These are phyloP conservation scores for Leccinum truebloodii DNA, from an alignment of 768 basidiomycete genomes.

Conservation along the genomic window DNA sequence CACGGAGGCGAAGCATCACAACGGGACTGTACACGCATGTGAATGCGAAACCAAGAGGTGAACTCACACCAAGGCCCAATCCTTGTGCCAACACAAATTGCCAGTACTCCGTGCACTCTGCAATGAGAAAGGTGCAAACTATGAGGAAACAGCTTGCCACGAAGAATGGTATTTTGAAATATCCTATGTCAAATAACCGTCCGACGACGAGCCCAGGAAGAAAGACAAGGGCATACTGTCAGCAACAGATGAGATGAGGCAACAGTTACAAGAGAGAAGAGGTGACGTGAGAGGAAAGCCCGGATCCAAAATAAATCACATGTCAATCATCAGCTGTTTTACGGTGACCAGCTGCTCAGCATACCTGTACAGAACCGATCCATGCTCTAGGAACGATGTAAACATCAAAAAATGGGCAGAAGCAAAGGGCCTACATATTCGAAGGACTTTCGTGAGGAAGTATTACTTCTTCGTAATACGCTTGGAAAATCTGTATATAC, in stretches of 20 bases:
- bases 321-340: neutral
- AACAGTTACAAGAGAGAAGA: neutral
- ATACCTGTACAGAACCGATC: slow-evolving; percentile 77
- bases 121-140: slow-evolving; percentile 58
- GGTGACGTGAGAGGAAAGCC: neutral
- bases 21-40: neutral
- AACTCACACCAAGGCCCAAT: slow-evolving; percentile 60
- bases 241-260: neutral
- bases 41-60: neutral
- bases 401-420: neutral
- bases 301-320: neutral
- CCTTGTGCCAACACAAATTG: slow-evolving; percentile 77
- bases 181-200: slow-evolving; percentile 73
- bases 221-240: slow-evolving; percentile 63
- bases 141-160: slow-evolving; percentile 53
- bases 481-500: slow-evolving; percentile 61
- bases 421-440: slow-evolving; percentile 49
- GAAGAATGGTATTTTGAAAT: slow-evolving; percentile 53
- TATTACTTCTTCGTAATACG: slow-evolving; percentile 61
- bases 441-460: slow-evolving; percentile 55
- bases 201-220: slow-evolving; percentile 64
- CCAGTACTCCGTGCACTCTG: slow-evolving; percentile 72
- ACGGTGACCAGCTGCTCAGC: neutral
- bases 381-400: slow-evolving; percentile 52
- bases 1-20: neutral